Conservation (phyloP, 78 protist genomes). For the Dictyostelium intermedium region DNA sequence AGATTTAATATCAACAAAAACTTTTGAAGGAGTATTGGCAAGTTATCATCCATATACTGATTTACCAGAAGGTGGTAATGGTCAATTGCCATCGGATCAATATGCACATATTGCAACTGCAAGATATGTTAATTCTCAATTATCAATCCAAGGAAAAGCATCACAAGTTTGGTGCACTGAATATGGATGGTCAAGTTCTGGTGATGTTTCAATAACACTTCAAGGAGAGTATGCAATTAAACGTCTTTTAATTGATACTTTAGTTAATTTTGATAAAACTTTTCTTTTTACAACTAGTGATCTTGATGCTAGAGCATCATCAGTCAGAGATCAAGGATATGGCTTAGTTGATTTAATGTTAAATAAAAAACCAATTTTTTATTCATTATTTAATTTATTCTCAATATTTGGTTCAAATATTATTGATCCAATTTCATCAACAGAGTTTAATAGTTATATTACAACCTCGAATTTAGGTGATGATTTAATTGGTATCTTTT, state of each 20-base stretch:
- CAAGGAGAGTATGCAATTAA: neutral
- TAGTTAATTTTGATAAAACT: neutral
- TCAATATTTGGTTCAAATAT: neutral
- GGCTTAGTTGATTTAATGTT: neutral
- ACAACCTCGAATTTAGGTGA: too few species aligned
- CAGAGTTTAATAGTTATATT: neutral
- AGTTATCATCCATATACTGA: constrained; percentile 24
- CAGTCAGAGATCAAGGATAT: constrained; percentile 1
- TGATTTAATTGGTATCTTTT: neutral
- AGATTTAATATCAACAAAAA: neutral
- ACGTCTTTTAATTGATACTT: neutral
- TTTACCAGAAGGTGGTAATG: constrained; percentile 13
- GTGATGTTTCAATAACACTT: neutral
- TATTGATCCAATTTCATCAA: too few species aligned
- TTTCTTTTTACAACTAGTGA: constrained; percentile 11
- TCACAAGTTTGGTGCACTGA: neutral
- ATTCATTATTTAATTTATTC: neutral
- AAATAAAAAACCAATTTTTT: neutral
- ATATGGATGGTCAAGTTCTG: constrained; percentile 9
- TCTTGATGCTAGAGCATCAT: constrained; percentile 6
- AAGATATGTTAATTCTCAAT: neutral
- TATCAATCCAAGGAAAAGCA: neutral
- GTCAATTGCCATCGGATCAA: neutral
- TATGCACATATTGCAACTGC: neutral
- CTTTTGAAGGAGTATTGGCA: neutral